These are phyloP conservation scores for Corynespora cassiicola DNA, from an alignment of 2,329 filamentous ascomycete species.

Conservation along the genomic window DNA sequence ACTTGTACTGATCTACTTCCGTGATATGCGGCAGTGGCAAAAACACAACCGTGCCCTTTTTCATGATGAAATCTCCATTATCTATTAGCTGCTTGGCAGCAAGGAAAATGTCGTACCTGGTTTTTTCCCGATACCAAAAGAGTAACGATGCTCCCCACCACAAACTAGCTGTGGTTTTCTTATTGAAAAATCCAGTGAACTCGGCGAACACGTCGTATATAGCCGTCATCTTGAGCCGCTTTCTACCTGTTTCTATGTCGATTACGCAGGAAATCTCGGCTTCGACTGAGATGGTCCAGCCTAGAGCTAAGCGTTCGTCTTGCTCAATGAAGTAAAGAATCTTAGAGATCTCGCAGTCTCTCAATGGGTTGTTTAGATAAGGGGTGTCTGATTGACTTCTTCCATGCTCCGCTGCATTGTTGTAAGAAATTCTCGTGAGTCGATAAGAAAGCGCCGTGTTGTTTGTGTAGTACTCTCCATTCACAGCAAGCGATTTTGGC, in stretches of 20 bases:
- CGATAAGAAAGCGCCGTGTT: constrained; percentile 1
- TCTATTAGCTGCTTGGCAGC: background rate
- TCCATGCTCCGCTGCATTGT: background rate
- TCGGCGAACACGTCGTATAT: background rate
- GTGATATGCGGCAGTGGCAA: background rate
- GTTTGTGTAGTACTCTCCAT: background rate
- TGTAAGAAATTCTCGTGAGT: background rate
- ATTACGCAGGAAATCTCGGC: no score
- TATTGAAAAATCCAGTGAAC: background rate
- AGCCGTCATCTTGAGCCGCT: no score
- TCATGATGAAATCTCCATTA: background rate
- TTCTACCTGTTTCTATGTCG: no score
- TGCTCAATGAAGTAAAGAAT: background rate
- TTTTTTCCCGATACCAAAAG: background rate
- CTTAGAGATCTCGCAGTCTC: no score
- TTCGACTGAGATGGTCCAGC: no score
- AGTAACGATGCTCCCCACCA: constrained; percentile 5
- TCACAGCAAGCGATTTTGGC: background rate
- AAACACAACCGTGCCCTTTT: background rate
- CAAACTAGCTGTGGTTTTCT: background rate
- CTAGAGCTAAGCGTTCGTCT: no score
- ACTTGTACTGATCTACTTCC: no score
- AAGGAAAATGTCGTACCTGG: no score
- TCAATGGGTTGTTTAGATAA: constrained; percentile 1
- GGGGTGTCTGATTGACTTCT: no score